Conservation (phyloP, 2,329 filamentous ascomycete species). For the Pyrenophora teres region DNA sequence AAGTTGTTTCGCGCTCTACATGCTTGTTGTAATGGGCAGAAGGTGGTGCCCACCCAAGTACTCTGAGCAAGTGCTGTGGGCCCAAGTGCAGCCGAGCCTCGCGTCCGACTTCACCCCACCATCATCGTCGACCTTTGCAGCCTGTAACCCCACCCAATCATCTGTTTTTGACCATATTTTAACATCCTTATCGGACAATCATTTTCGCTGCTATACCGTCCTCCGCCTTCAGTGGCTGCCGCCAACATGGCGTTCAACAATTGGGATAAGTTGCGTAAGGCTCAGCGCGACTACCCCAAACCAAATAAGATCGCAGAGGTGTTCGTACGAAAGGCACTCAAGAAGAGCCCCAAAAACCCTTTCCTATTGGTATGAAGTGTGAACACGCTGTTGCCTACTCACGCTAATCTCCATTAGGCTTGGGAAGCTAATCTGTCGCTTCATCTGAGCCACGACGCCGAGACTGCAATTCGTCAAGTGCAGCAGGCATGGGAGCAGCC, state of each 20-base stretch:
- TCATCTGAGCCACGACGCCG: conserved; percentile 18
- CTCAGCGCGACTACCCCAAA: conserved; percentile 40
- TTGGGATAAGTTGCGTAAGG: conserved; percentile 42
- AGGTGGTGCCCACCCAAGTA: too few relatives aligned
- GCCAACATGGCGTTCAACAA: conserved; percentile 39
- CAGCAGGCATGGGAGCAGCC: conserved; percentile 27
- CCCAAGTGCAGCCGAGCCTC: too few relatives aligned
- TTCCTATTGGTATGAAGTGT: conserved; percentile 35
- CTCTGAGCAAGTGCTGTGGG: too few relatives aligned
- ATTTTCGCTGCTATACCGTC: background rate
- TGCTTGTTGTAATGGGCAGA: too few relatives aligned
- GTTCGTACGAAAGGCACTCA: conserved; percentile 40
- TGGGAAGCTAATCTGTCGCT: conserved; percentile 40
- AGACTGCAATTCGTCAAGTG: conserved; percentile 18
- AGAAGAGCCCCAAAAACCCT: conserved; percentile 45
- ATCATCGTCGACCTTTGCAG: too few relatives aligned
- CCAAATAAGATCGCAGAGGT: conserved; percentile 39
- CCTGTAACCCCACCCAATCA: conserved; percentile 1
- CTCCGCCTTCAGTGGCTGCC: background rate
- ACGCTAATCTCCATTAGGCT: conserved; percentile 23
- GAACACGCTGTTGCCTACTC: background rate
- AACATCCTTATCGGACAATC: conserved; percentile 4
- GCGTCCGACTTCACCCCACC: too few relatives aligned
- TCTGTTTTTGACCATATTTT: conserved; percentile 4
- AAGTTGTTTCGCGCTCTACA: too few relatives aligned